Base-by-base conservation (phyloP, 2,329 filamentous ascomycete genomes). In the Emergomyces pasteurianus region DNA sequence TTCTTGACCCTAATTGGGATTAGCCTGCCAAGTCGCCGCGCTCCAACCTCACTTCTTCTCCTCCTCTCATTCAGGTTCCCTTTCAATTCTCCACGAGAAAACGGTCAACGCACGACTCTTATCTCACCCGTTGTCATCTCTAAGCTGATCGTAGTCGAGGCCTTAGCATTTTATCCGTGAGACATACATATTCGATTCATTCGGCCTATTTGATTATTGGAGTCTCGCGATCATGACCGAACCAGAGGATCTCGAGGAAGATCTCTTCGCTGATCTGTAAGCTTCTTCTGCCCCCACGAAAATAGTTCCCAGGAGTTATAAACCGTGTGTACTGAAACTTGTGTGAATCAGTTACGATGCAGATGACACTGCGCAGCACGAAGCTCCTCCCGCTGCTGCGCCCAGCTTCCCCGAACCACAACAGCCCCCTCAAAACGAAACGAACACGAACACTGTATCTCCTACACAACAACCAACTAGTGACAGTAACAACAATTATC, bases 231-330 rank as follows among this genome's bases (percentile, higher is more conserved):
- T 57, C 68, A 94, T 92, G 89, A 85, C 89, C 55, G 90, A 94
- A 70, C 80, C 83, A 59, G 89, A 92, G 71, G 89, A 89, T 67
- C 86, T 90, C 67, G 91, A 96, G 68, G 92, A 96, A 71, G 91
- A 96, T 81, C 88, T 96, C 76, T 96, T 96, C 76, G 91, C 91
- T 69, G 92, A 96, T 78, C 84, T 96, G 91, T 96, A 80, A 78
- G 90, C 82, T 61, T 34, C 6, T 46, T 40, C 52, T n/a, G 54
- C 54, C 10, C 34, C 50, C 28, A n/a, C 28, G 47, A 12, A 58
- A 23, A 16, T 9, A 18, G 26, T 58, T 5, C 6, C 57, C 16
- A 34, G 16, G 9, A 38, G n/a, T 54, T 54, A 54, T 54, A 54
- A 34, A 52, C 34, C 12, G 36, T n/a, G 40, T 26, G 56, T 36